phyloP scores from a whole-genome alignment of 306 rosid species.

The Senna siamea region DNA sequence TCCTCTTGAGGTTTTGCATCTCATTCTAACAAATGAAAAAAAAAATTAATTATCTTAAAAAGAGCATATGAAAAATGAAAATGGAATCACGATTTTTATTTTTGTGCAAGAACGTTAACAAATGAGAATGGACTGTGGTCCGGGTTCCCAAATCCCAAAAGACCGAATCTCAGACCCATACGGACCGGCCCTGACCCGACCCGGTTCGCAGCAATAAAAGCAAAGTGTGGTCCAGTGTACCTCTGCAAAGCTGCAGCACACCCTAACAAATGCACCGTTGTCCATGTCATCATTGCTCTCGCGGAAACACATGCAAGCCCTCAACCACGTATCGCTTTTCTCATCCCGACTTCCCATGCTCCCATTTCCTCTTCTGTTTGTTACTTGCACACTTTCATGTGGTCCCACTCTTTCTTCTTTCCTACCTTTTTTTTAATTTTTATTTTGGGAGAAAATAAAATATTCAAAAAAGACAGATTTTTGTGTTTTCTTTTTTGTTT shows the following conservation, averaged over 20 bases:
- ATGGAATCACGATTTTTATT: too few species aligned
- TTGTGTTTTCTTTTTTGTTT: slow-evolving; percentile 17
- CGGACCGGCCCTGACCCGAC: too few species aligned
- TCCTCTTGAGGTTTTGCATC: too few species aligned
- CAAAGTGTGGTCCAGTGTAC: slow-evolving; percentile 16
- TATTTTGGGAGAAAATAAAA: too few species aligned
- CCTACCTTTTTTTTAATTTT: background rate
- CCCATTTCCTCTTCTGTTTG: slow-evolving; percentile 5
- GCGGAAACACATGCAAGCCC: slow-evolving; percentile 54
- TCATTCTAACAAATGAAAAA: too few species aligned
- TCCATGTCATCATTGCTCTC: slow-evolving; percentile 53
- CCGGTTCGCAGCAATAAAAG: background rate
- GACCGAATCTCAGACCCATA: too few species aligned
- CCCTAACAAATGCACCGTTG: slow-evolving; percentile 35
- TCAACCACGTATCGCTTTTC: slow-evolving; percentile 44
- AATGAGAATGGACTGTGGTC: too few species aligned
- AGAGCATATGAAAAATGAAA: too few species aligned
- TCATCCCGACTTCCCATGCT: slow-evolving; percentile 31
- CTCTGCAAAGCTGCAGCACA: slow-evolving; percentile 18
- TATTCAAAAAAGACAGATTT: too few species aligned
- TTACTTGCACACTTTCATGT: slow-evolving; percentile 23
- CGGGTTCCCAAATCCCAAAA: too few species aligned
- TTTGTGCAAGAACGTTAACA: too few species aligned
- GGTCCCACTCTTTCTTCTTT: slow-evolving; percentile 23
- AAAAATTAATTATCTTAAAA: too few species aligned